These are phyloP conservation scores for Arabidopsis lyrata DNA, from an alignment of 441 rosid species.

Conservation along the genomic window DNA sequence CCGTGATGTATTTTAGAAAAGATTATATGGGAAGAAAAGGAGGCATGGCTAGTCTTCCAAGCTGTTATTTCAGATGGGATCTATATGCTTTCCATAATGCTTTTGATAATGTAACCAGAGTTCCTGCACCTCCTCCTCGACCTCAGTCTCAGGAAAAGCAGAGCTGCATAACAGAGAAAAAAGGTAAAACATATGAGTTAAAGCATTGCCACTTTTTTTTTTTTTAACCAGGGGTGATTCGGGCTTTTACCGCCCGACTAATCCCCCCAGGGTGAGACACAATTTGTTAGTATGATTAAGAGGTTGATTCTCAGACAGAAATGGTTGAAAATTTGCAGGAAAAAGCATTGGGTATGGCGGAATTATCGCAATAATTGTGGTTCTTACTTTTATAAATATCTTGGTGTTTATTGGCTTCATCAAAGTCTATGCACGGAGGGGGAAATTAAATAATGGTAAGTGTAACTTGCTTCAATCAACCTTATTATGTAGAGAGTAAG, in stretches of 20 bases:
- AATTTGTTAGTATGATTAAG: too few relatives aligned
- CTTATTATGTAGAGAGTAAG: background rate
- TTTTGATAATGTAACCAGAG: constrained; percentile 6
- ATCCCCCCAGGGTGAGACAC: background rate
- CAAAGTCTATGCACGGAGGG: background rate
- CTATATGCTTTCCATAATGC: constrained; percentile 27
- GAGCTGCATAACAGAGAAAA: background rate
- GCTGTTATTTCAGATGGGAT: constrained; percentile 49
- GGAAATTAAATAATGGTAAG: background rate
- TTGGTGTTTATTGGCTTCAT: constrained; percentile 6
- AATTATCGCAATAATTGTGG: background rate
- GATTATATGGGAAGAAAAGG: constrained; percentile 33
- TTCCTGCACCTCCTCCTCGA: constrained; percentile 37
- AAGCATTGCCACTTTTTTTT: background rate
- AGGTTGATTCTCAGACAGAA: too few relatives aligned
- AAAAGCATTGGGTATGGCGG: background rate
- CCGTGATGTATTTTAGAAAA: background rate
- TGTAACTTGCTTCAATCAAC: background rate
- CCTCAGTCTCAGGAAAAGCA: background rate
- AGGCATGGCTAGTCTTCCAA: constrained; percentile 28
- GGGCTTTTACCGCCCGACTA: too few relatives aligned
- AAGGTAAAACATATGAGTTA: constrained; percentile 18
- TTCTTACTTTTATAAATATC: background rate
- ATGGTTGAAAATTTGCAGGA: background rate
- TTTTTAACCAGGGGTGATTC: too few relatives aligned